Evolutionary conservation across 176 grass and related monocot genomes (phyloP).

Genomic region (Aegilops tauschii): DNA sequence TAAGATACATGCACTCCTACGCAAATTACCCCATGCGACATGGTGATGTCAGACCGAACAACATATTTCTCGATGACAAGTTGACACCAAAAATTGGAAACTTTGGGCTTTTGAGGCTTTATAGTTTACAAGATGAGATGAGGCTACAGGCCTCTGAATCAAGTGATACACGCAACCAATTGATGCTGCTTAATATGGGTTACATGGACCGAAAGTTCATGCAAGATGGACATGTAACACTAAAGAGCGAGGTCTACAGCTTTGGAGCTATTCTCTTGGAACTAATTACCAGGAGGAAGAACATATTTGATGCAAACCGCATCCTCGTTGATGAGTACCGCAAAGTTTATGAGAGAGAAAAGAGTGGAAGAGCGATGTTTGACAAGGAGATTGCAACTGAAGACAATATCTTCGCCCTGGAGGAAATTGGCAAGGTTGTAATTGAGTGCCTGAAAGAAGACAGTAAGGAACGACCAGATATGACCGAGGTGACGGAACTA

Average conservation of each 20-base stretch:
- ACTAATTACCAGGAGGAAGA: neutral
- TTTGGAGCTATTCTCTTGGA: neutral
- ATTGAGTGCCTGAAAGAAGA: neutral
- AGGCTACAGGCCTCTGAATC: neutral
- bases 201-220: neutral
- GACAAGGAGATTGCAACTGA: neutral
- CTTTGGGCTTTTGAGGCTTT: neutral
- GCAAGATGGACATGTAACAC: neutral
- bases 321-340: neutral
- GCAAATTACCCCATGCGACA: neutral
- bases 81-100: neutral
- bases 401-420: neutral
- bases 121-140: rapidly evolving
- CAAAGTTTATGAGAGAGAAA: neutral
- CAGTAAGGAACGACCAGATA: neutral
- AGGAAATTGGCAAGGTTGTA: neutral
- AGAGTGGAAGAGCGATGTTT: neutral
- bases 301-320: neutral
- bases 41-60: neutral
- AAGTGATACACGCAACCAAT: neutral
- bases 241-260: neutral
- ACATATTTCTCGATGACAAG: neutral
- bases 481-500: neutral
- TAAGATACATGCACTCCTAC: neutral
- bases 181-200: neutral